Conservation (phyloP, 2,329 filamentous ascomycete genomes). For the Diaporthe eres region DNA sequence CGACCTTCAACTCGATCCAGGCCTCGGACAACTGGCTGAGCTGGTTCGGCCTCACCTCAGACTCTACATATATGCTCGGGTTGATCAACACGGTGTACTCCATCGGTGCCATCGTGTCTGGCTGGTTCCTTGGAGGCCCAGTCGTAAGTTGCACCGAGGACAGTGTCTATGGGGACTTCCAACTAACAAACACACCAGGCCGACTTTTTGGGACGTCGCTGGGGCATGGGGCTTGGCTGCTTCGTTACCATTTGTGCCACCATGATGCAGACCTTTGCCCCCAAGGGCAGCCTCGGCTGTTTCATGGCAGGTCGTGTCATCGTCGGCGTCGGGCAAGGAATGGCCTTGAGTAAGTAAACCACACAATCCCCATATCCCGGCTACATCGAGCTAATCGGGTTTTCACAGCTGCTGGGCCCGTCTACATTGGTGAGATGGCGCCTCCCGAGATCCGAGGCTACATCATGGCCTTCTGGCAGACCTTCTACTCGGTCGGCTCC, state of each 20-base stretch:
- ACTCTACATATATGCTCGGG: conserved; percentile 57
- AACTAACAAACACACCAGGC: conserved; percentile 50
- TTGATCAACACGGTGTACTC: conserved; percentile 78
- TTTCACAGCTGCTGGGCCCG: conserved; percentile 69
- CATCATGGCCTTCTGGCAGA: conserved; percentile 80
- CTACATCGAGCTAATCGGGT: neutral
- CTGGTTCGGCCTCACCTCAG: conserved; percentile 68
- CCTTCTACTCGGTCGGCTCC: conserved; percentile 75
- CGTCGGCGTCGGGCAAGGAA: conserved; percentile 78
- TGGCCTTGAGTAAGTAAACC: conserved; percentile 62
- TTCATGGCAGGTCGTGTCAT: conserved; percentile 79
- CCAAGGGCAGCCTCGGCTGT: conserved; percentile 70
- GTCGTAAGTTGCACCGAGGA: conserved; percentile 53
- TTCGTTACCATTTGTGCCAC: conserved; percentile 76
- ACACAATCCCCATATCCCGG: conserved; percentile 54
- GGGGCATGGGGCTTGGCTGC: conserved; percentile 76
- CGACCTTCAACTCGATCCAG: conserved; percentile 80
- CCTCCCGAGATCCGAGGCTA: conserved; percentile 75
- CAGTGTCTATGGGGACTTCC: too few relatives aligned
- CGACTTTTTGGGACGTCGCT: conserved; percentile 72
- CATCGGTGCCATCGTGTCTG: conserved; percentile 78
- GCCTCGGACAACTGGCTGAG: conserved; percentile 76
- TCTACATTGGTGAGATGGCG: conserved; percentile 79
- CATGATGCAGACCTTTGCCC: conserved; percentile 77
- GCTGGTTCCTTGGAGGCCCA: conserved; percentile 78